These are phyloP conservation scores for Penicillium goetzii DNA, from an alignment of 495 filamentous ascomycete species.

Conservation along the genomic window DNA sequence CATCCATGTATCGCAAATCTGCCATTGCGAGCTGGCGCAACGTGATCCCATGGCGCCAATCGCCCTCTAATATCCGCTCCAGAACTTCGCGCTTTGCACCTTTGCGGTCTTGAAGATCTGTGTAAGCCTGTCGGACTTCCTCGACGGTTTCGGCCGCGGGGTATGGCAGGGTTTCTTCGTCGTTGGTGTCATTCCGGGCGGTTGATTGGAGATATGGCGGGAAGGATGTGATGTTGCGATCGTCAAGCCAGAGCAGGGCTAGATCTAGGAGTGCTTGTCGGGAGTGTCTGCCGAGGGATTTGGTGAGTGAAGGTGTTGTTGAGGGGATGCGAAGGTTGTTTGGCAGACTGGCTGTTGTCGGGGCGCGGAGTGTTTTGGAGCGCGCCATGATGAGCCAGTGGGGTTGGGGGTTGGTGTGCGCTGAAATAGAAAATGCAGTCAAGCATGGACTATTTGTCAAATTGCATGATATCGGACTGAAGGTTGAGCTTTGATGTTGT, in stretches of 20 bases:
- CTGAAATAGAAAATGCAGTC: neutral
- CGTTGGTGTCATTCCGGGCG: slow-evolving; percentile 26
- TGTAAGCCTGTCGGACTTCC: slow-evolving; percentile 66
- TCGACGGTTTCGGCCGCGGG: slow-evolving; percentile 62
- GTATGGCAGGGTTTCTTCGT: slow-evolving; percentile 58
- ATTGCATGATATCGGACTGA: slow-evolving; percentile 12
- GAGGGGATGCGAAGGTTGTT: slow-evolving; percentile 64
- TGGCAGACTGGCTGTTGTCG: slow-evolving; percentile 54
- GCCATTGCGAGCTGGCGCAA: slow-evolving; percentile 81
- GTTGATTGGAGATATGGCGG: slow-evolving; percentile 43
- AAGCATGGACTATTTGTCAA: neutral
- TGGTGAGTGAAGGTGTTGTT: slow-evolving; percentile 63
- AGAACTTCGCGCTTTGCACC: slow-evolving; percentile 74
- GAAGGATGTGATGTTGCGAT: slow-evolving; percentile 60
- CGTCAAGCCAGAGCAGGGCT: slow-evolving; percentile 72
- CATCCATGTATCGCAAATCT: slow-evolving; percentile 76
- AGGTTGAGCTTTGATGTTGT: slow-evolving; percentile 9
- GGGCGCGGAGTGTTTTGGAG: slow-evolving; percentile 46
- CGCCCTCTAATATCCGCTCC: slow-evolving; percentile 75
- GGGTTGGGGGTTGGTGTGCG: neutral
- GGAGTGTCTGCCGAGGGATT: slow-evolving; percentile 68
- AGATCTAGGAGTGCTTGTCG: slow-evolving; percentile 71
- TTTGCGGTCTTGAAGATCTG: slow-evolving; percentile 56
- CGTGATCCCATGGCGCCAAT: slow-evolving; percentile 78
- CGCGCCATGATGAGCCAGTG: slow-evolving; percentile 41